Percentiles rank a stretch among this genome's conserved stretches.
Evolutionary conservation across 2,329 filamentous ascomycete genomes (phyloP).

Genomic region (Venturia pyrina): DNA sequence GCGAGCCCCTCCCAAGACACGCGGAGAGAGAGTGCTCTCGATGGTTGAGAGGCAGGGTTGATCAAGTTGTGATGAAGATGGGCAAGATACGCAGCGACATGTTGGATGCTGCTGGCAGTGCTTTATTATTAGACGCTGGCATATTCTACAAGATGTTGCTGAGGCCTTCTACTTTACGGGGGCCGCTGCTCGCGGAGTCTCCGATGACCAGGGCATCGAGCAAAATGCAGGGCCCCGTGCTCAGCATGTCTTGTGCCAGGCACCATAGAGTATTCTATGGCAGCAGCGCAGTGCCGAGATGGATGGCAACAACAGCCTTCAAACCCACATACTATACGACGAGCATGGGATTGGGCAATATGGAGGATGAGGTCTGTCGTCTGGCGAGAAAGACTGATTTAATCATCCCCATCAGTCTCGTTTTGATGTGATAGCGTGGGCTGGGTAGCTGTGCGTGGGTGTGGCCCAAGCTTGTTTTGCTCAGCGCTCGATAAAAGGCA

Average conservation of each 20-base stretch:
- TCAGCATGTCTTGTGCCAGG: background rate
- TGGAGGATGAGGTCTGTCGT: background rate
- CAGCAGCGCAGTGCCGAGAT: background rate
- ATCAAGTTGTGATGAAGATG: too few species aligned
- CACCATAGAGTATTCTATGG: background rate
- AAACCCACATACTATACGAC: background rate
- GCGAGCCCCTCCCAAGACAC: background rate
- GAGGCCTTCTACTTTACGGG: too few species aligned
- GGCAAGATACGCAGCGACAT: too few species aligned
- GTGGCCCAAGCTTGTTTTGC: too few species aligned
- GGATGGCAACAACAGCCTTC: background rate
- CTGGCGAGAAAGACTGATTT: background rate
- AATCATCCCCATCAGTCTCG: background rate
- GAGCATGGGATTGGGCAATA: background rate
- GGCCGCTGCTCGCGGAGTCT: background rate
- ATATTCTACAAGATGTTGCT: background rate
- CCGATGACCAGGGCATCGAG: background rate
- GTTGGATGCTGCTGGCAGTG: background rate
- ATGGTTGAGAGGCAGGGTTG: too few species aligned
- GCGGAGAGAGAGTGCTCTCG: too few species aligned
- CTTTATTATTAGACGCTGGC: background rate
- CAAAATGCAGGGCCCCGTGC: background rate
- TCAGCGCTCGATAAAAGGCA: background rate
- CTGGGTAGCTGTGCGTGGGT: too few species aligned
- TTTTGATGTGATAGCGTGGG: background rate